Base-by-base conservation (phyloP, 2,329 filamentous ascomycete species). In the Verticillium dahliae region DNA sequence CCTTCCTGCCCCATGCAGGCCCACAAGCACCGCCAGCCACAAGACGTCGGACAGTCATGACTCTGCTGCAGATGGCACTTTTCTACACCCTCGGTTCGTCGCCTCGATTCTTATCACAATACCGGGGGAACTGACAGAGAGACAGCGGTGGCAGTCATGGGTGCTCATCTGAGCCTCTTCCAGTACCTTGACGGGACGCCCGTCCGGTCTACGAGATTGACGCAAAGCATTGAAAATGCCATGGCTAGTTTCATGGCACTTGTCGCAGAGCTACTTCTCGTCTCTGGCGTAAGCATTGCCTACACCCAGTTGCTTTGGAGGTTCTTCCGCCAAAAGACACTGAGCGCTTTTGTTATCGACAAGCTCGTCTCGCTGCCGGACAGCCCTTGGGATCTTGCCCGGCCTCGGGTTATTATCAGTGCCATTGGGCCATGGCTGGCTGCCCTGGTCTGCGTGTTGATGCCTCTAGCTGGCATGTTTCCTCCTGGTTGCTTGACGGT, bases 181-280 rank as follows among this genome's bases (percentile, higher is more conserved):
- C 27, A 31, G 1, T 27, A 27, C 10, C 54, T 62, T 1, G 4
- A 62, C 22, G 54, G 41, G 11, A 45, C 9, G 9, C 54, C 61
- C 1, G 61, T 62, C 27, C 15, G 34, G 33, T 18, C 5, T 1
- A 31, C 61, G 1, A 31, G 54, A 22, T 11, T 62, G 33, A 18
- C 54, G 10, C 61, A 62, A 15, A 60, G 58, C 11, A 27, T 60
- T 1, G 80, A 86, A 1, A 87, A 94, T 70, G 86, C 90, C 55
- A 80, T 95, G 38, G 80, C 96, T 69, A 93, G 92, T 73, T 83
- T 96, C 67, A 89, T 92, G n/a, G 88, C 92, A 34, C 78, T 96
- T 67, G 85, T 96, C 41, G 86, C 88, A 5, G 92, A 96, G 73
- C 80, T 96, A 10, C 86, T 87, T 6, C 77, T 96, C 57, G 34